Base-by-base conservation (phyloP, 2,329 filamentous ascomycete species). In the Aspergillus awamori region DNA sequence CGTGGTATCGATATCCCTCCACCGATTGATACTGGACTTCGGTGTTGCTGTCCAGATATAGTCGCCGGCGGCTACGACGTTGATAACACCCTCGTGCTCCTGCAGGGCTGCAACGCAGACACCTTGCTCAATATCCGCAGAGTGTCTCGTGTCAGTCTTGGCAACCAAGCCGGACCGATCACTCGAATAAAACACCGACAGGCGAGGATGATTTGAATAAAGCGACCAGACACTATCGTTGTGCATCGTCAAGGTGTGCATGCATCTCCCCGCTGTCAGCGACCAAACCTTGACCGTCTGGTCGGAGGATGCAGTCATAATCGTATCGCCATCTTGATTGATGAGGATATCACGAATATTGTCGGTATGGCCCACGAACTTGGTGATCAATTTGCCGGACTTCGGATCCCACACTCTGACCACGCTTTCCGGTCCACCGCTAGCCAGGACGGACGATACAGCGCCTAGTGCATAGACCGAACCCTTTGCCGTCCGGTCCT, bases 271-370 rank as follows among this genome's bases (percentile, higher is more conserved):
- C 22, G 93, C 94, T 10, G 91, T 95, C 68, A 98, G 89, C 67
- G 93, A 97, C 95, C 95, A 99, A 60, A 98, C 87, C 80, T 99
- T 99, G 80, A 99, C 89, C 0, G 95, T 98, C 78, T 96, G 93
- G 75, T 99, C 95, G 1, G 94, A 94, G 69, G 93, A 97, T 13
- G 92, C 93, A 0, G 94, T 97, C 83, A 99, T 86, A 68, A 99
- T 91, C 43, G 88, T 96, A 73, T 97, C 93, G 41, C 92, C 93
- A 62, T 91, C 88, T 67, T 94, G 88, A 69, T 92, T 96, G 66
- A 99, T 88, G 56, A 99, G 82, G 64, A 99, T 93, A 68, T 94
- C 90, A 52, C 95, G 88, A 67, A 99, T 89, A 67, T 94, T 97
- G 81, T 96, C 93, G 20, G 94, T 96, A 75, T 99, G 95, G 5